Evolutionary conservation across 73 alveolate species (phyloP), one percentile per base, ranked within the genome.

Genomic region (Stentor coeruleus): DNA sequence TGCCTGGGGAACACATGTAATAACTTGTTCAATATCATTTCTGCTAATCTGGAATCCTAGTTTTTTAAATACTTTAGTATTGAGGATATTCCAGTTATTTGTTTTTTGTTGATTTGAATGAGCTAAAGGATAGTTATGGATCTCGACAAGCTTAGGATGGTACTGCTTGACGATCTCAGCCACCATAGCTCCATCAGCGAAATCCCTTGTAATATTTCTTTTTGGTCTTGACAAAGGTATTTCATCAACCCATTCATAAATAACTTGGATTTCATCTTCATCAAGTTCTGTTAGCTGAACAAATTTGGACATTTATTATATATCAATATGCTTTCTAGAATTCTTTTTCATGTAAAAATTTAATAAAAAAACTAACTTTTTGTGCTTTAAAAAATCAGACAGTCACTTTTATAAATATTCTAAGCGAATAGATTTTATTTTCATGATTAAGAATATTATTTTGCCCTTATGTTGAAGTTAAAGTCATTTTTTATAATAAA

Each of bases 231-330:
- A 85, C 35, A 97, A 93, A 6, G 99, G 99, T 2, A 97, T 93
- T 42, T 93, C 93, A 86, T 97, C 99, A 0, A 97, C 94, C 99
- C 99, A 97, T 82, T 93, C 94, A 86, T 97, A 97, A 14, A 97
- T 85, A 39, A 77, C 75, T 60, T 91, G 88, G 90, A 96, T 86
- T 74, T 96, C 98, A 82, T 90, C 95, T 77, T 96, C 98, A 74
- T 60, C 85, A 26, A 93, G 84, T 3, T 89, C 88, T 35, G 92
- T 89, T 33, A 84, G 84, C 6, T 39, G 85, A 41, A 31, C 59
- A 77, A 41, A 77, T 74, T 41, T 77, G 41, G 74, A 77, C 86
- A 55, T 39, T n/a, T n/a, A n/a, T n/a, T n/a, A n/a, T n/a, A n/a
- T n/a, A n/a, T n/a, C n/a, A n/a, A n/a, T n/a, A n/a, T n/a, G n/a